Base-by-base conservation (phyloP, 2,329 filamentous ascomycete genomes). In the Didymella keratinophila region DNA sequence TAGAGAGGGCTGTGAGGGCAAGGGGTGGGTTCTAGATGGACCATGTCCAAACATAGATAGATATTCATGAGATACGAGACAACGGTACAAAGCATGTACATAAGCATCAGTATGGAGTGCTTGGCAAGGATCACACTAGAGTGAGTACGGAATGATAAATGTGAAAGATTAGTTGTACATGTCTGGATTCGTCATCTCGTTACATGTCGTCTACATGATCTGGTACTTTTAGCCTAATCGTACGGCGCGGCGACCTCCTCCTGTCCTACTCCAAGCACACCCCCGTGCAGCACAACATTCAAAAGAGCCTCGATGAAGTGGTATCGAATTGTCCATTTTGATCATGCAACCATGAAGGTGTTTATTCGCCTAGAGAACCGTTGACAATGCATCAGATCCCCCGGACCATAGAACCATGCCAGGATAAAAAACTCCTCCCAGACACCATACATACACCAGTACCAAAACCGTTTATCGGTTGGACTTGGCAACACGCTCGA, bases 401-500 rank as follows among this genome's bases (percentile, higher is more conserved):
- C 70, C 66, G 66, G 67, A 58, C 64, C 64, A 64, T 68, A 58
- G 62, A 60, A 66, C 66, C 67, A 68, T 68, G 71, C 68, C 72
- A 68, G 63, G 65, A 67, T 69, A 68, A 66, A 73, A 63, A 75
- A 76, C 72, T 74, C 72, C 72, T 62, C 65, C 68, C 66, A 70
- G 69, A 71, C 70, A 68, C 67, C 64, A 64, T 60, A 61, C 60
- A 60, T 65, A 68, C 64, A 65, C 56, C 61, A 62, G 47, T 61
- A 66, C 71, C 20, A 32, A 41, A 50, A 57, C 47, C 64, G 63
- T 93, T 93, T 98, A 99, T 90, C 95, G 92, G 90, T 99, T 99
- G 89, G 88, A 92, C 92, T 99, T 99, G 85, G 95, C 95, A 78
- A 99, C 95, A 95, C 95, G 95, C 91, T 99, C 95, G 86, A 99